Evolutionary conservation across 306 rosid genomes (phyloP).

Genomic region (Acacia melanoxylon): DNA sequence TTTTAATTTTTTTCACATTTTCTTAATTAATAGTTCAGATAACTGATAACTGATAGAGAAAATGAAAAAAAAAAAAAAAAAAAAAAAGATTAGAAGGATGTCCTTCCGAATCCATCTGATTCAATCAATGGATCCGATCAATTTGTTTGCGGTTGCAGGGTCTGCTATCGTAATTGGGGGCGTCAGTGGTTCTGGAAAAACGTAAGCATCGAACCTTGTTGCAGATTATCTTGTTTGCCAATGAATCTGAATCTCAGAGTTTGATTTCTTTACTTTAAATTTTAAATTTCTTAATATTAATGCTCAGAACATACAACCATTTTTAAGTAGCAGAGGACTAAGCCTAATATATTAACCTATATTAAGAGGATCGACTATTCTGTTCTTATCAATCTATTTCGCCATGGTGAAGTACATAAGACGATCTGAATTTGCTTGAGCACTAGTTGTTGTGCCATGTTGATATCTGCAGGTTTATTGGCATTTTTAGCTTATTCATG

Average conservation of each 20-base stretch:
- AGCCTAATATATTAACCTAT: not conserved
- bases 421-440: not conserved
- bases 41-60: too few relatives aligned
- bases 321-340: not conserved
- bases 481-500: not conserved
- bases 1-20: too few relatives aligned
- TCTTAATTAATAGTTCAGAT: too few relatives aligned
- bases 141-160: slow-evolving; percentile 32
- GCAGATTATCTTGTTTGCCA: not conserved
- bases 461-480: not conserved
- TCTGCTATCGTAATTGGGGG: slow-evolving; percentile 66
- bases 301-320: not conserved
- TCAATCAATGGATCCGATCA: not conserved
- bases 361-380: not conserved
- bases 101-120: not conserved
- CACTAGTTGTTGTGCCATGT: not conserved
- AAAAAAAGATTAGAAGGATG: too few relatives aligned
- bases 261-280: not conserved
- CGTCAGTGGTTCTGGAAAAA: slow-evolving; percentile 88
- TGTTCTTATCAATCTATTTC: not conserved
- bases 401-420: not conserved
- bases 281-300: not conserved
- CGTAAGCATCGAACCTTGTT: slow-evolving; percentile 44
- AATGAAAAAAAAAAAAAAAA: too few relatives aligned
- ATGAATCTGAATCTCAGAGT: not conserved